Evolutionary conservation across 2,329 filamentous ascomycete species (phyloP).

Genomic region (Cytospora schulzeri): DNA sequence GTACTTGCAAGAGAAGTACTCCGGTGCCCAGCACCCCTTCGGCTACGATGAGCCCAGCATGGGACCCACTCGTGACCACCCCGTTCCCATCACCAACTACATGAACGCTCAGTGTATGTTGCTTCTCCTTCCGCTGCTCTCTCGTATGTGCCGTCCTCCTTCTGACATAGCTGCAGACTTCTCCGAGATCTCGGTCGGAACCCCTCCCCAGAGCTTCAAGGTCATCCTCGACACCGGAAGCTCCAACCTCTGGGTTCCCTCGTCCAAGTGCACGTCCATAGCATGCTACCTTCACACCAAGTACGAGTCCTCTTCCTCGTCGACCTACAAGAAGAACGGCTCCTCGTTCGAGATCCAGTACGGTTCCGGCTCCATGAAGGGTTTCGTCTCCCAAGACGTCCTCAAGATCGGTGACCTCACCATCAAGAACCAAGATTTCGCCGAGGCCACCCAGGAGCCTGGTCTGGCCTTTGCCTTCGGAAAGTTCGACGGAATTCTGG

Average conservation of each 20-base stretch:
- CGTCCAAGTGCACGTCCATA: slow-evolving; percentile 85
- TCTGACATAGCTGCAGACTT: slow-evolving; percentile 68
- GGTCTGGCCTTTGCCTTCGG: slow-evolving; percentile 97
- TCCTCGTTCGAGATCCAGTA: slow-evolving; percentile 91
- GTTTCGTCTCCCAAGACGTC: slow-evolving; percentile 88
- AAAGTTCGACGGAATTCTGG: slow-evolving; percentile 94
- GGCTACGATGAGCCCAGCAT: slow-evolving; percentile 24
- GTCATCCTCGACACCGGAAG: slow-evolving; percentile 97
- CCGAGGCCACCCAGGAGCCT: slow-evolving; percentile 93
- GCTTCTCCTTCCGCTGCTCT: slow-evolving; percentile 5
- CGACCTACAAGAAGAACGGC: slow-evolving; percentile 92
- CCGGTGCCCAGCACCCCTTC: slow-evolving; percentile 55
- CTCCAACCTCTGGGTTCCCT: slow-evolving; percentile 99
- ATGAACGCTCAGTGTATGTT: slow-evolving; percentile 95
- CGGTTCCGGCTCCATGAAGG: slow-evolving; percentile 90
- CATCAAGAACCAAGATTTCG: slow-evolving; percentile 90
- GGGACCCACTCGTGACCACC: slow-evolving; percentile 57
- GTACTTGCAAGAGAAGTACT: slow-evolving; percentile 92
- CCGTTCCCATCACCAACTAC: slow-evolving; percentile 93
- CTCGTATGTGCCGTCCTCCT: background rate
- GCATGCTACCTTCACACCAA: slow-evolving; percentile 97
- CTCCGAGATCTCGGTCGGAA: slow-evolving; percentile 92
- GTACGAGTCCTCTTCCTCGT: slow-evolving; percentile 90
- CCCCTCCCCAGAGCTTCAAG: slow-evolving; percentile 93
- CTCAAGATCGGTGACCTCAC: slow-evolving; percentile 86